Evolutionary conservation across 306 rosid species (phyloP).

Genomic region (Cucumis sativus): DNA sequence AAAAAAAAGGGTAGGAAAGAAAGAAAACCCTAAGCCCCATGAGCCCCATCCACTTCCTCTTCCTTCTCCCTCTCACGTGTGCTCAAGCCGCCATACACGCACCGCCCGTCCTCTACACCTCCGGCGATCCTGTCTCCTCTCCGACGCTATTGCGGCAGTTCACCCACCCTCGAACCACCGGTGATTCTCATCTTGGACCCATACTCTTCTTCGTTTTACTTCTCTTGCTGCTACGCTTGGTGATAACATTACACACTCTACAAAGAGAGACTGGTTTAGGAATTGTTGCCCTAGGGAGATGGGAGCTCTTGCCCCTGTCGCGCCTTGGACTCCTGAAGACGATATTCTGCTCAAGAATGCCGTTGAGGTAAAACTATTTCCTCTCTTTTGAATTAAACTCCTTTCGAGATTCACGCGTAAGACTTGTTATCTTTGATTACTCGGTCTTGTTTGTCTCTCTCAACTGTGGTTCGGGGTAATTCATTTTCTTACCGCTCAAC

Average conservation of each 20-base stretch:
- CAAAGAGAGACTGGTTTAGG: neutral
- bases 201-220: neutral
- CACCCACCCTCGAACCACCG: neutral
- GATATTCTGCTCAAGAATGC: slow-evolving; percentile 78
- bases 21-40: neutral
- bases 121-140: neutral
- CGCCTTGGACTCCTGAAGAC: slow-evolving; percentile 61
- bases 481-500: neutral
- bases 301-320: slow-evolving; percentile 60
- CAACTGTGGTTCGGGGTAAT: neutral
- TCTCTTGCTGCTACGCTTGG: neutral
- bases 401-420: neutral
- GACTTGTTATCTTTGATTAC: neutral
- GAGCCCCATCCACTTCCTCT: neutral
- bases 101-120: neutral
- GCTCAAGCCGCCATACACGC: neutral
- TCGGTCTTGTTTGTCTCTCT: neutral
- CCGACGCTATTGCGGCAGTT: neutral
- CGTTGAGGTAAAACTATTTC: slow-evolving; percentile 47
- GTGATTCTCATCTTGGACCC: neutral
- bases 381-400: neutral
- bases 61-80: neutral
- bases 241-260: neutral
- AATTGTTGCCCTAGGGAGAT: slow-evolving; percentile 14
- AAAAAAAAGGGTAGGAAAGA: neutral